phyloP scores from a whole-genome alignment of 1,139 yeast genomes.

The Zygoascus meyerae region DNA sequence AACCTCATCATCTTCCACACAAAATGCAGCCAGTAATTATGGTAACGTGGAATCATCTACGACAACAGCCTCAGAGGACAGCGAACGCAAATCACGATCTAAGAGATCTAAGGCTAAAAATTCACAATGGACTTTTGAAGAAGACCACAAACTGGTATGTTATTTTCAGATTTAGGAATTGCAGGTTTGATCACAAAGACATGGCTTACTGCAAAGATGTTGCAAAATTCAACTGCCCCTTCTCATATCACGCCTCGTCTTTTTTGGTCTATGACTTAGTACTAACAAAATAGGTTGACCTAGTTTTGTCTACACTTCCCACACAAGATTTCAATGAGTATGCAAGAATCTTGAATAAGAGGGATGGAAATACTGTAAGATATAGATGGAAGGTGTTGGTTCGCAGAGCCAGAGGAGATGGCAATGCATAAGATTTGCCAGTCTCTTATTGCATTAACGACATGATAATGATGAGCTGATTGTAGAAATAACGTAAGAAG shows the following conservation, averaged over 20 bases:
- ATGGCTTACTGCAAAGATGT: no score
- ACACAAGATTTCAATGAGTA: constrained; percentile 33
- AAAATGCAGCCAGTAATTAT: no score
- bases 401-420: constrained; percentile 30
- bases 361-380: constrained; percentile 34
- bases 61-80: neutral
- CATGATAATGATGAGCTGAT: no score
- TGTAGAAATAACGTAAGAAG: no score
- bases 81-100: constrained; percentile 4
- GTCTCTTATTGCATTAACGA: neutral
- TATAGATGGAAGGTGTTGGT: constrained; percentile 34
- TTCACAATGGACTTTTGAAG: constrained; percentile 32
- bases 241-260: neutral
- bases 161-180: constrained; percentile 5
- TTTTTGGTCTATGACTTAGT: neutral
- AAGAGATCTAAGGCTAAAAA: constrained; percentile 32
- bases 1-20: no score
- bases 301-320: constrained; percentile 32
- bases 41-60: neutral
- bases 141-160: constrained; percentile 25
- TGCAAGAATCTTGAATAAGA: constrained; percentile 30
- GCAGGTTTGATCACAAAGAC: no score
- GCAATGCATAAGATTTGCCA: constrained; percentile 6
- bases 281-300: constrained; percentile 22
- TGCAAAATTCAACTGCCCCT: no score